These are phyloP conservation scores for Lentinula lateritia DNA, from an alignment of 768 basidiomycete species.

Conservation along the genomic window DNA sequence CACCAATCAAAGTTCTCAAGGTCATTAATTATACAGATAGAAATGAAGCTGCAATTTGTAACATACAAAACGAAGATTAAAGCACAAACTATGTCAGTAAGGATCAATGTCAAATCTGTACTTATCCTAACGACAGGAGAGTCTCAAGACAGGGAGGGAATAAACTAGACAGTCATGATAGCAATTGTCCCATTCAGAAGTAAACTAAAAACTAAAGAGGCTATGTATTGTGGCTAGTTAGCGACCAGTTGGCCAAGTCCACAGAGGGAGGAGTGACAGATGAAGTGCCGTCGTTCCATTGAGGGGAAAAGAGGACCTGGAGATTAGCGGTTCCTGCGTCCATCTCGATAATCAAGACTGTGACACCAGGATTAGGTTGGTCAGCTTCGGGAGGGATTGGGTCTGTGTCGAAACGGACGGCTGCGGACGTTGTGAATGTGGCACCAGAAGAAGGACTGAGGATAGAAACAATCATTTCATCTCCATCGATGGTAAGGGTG, in stretches of 20 bases:
- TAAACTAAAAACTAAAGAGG: background rate
- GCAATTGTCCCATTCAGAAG: background rate
- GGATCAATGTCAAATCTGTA: background rate
- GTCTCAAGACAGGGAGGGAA: background rate
- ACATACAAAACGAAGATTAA: background rate
- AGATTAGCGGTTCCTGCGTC: slow-evolving; percentile 70
- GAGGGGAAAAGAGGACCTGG: slow-evolving; percentile 90
- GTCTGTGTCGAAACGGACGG: slow-evolving; percentile 56
- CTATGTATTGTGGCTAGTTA: slow-evolving; percentile 65
- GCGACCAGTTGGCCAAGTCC: slow-evolving; percentile 64
- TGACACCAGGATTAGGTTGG: slow-evolving; percentile 73
- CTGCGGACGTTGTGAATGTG: slow-evolving; percentile 46
- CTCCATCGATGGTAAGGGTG: slow-evolving; percentile 64
- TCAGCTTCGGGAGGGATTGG: slow-evolving; percentile 58
- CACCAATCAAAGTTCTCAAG: too few relatives aligned
- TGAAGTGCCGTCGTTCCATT: slow-evolving; percentile 57
- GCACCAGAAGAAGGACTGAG: slow-evolving; percentile 67
- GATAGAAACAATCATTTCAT: slow-evolving; percentile 63
- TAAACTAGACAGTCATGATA: background rate
- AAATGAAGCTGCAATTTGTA: background rate
- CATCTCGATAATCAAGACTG: slow-evolving; percentile 69
- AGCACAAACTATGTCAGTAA: background rate
- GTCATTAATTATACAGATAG: background rate
- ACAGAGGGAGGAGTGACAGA: slow-evolving; percentile 73
- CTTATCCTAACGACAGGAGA: background rate